These are phyloP conservation scores for Boletus reticuloceps DNA, from an alignment of 768 basidiomycete genomes.

Conservation along the genomic window DNA sequence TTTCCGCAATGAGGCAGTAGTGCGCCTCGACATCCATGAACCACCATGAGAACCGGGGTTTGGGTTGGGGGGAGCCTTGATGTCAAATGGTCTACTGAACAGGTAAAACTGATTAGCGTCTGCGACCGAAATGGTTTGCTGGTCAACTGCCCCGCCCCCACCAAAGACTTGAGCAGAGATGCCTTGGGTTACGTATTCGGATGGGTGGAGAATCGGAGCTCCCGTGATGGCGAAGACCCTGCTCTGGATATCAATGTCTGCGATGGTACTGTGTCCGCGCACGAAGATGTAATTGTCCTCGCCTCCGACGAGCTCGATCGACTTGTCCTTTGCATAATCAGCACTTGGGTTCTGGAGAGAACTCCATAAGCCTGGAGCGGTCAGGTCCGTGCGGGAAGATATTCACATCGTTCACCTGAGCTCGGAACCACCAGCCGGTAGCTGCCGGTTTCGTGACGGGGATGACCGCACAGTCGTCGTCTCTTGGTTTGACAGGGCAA, in stretches of 20 bases:
- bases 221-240: background rate
- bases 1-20: slow-evolving; percentile 7
- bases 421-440: slow-evolving; percentile 13
- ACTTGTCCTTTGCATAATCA: background rate
- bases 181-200: background rate
- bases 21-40: background rate
- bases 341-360: background rate
- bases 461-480: background rate
- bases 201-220: background rate
- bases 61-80: background rate
- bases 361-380: background rate
- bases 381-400: slow-evolving; percentile 4
- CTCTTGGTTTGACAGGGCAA: background rate
- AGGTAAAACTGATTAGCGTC: slow-evolving; percentile 3
- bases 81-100: slow-evolving; percentile 1
- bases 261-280: slow-evolving; percentile 8
- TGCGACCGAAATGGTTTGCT: slow-evolving; percentile 2
- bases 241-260: slow-evolving; percentile 6
- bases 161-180: background rate
- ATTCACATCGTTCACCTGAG: background rate
- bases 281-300: slow-evolving; percentile 8
- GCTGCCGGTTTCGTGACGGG: slow-evolving; percentile 8
- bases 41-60: background rate
- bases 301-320: slow-evolving; percentile 3
- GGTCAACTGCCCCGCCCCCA: background rate